These are phyloP conservation scores for Magnolia kwangsiensis DNA, from an alignment of 164 flowering plant genomes.

Conservation along the genomic window DNA sequence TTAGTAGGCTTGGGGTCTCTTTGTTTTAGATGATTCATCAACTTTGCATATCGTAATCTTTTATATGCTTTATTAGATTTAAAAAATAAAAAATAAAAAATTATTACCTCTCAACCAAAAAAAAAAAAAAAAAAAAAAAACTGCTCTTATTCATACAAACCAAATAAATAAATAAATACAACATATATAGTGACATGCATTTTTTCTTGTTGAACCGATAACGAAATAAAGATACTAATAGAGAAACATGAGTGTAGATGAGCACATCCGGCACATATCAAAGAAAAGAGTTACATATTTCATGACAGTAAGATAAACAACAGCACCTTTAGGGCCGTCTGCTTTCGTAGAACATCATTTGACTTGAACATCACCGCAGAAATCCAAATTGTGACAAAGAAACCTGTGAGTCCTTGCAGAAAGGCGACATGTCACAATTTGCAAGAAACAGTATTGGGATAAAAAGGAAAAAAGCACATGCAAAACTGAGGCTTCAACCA, in stretches of 20 bases:
- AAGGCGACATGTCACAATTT: constrained; percentile 1
- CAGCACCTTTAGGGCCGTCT: constrained; percentile 90
- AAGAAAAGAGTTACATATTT: neutral
- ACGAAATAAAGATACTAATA: no score
- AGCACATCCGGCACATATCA: neutral
- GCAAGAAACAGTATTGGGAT: neutral
- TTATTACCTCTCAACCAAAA: no score
- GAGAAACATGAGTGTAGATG: neutral
- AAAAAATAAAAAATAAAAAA: no score
- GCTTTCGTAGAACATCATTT: constrained; percentile 86
- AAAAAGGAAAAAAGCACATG: neutral
- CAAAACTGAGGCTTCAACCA: neutral
- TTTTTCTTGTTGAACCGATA: no score
- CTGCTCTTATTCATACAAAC: no score
- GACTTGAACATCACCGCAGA: constrained; percentile 98
- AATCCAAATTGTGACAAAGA: constrained; percentile 90
- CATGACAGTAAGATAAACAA: constrained; percentile 1
- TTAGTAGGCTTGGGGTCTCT: no score
- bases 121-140: no score
- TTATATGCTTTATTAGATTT: no score
- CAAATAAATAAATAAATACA: no score
- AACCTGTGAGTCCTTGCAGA: constrained; percentile 50
- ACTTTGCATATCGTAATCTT: no score
- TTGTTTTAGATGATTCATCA: no score
- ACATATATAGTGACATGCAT: no score